Evolutionary conservation across 306 rosid genomes (phyloP), one percentile per base, ranked within the genome.

Genomic region (Cucumis sativus): DNA sequence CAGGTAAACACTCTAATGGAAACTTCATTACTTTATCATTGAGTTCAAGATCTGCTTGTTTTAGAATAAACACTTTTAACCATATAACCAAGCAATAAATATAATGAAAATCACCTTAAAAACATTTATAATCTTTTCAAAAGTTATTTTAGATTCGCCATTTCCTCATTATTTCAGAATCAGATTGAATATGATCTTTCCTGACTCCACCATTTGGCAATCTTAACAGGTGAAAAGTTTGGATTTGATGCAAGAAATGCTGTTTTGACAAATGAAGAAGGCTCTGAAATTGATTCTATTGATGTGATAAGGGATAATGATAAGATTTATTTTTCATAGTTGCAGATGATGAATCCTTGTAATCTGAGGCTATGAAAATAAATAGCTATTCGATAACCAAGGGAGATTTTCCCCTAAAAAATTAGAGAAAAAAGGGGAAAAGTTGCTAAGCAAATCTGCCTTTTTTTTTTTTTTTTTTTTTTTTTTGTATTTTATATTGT

Each of bases 281-380:
- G 97, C 43, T 87, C 97, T 47, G 91, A 88, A 71, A 85, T 94
- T 60, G 96, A 94, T 49, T 84, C 85, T 8, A 79, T 90, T 78
- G 92, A 90, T 83, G 92, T 91, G 81, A 86, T 94, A 35, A 89
- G 96, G 87, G 98, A 94, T 79, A 88, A 90, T 80, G 98, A 94
- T 65, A 91, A 89, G 76, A 86, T 94, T 45, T 69, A 12, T 43
- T 94, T 43, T 91, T 72, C 85, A 80, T 91, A 65, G 79, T 81
- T 82, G 86, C 80, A 79, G 74, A 84, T 77, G 40, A 60, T 64
- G 51, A 52, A 4, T 23, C n/a, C 37, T 15, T 78, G 35, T 79
- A 54, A 65, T 81, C 74, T 16, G 58, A 65, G 60, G 74, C 60
- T 70, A 41, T 68, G 83, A 47, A 20, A 41, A 10, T 20, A 41